Percentiles rank a stretch among this genome's conserved stretches.
Evolutionary conservation across 2,329 filamentous ascomycete species (phyloP).

Genomic region (Penicillium nordicum): DNA sequence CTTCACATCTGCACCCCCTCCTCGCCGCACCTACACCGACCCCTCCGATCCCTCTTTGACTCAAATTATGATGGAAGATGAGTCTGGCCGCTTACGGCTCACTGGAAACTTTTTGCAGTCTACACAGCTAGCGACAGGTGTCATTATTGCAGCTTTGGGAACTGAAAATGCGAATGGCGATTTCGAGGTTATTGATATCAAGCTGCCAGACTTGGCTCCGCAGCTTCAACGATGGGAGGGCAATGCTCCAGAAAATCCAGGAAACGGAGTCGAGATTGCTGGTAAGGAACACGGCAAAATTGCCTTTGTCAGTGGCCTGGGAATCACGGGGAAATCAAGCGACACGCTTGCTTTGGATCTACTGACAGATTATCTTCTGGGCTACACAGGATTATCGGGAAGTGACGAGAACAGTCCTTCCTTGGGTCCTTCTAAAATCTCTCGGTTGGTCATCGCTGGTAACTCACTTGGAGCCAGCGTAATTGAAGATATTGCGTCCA

Average conservation of each 20-base stretch:
- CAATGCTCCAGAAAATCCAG: slow-evolving; percentile 33
- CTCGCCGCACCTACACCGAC: slow-evolving; percentile 71
- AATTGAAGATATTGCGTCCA: slow-evolving; percentile 32
- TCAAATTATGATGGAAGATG: slow-evolving; percentile 85
- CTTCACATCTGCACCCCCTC: slow-evolving; percentile 80
- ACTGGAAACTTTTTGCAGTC: slow-evolving; percentile 67
- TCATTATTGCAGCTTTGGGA: slow-evolving; percentile 89
- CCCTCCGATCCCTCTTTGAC: slow-evolving; percentile 46
- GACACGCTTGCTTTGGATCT: slow-evolving; percentile 74
- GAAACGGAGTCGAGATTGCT: slow-evolving; percentile 41
- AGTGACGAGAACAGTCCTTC: slow-evolving; percentile 50
- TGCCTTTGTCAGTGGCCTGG: slow-evolving; percentile 83
- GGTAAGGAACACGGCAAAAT: slow-evolving; percentile 59
- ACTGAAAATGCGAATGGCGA: slow-evolving; percentile 90
- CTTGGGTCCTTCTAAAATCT: slow-evolving; percentile 56
- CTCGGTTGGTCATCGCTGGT: slow-evolving; percentile 83
- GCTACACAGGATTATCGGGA: slow-evolving; percentile 61
- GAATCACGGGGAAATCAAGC: slow-evolving; percentile 72
- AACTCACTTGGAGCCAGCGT: slow-evolving; percentile 66
- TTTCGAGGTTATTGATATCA: slow-evolving; percentile 86
- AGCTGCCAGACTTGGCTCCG: slow-evolving; percentile 78
- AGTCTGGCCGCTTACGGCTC: slow-evolving; percentile 81
- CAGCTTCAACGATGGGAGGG: slow-evolving; percentile 75
- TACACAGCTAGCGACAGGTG: slow-evolving; percentile 80
- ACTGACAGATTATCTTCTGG: slow-evolving; percentile 81